A percentile compares a stretch with the other conserved stretches of the same genome.
Conservation (phyloP, 2,329 filamentous ascomycete species). For the Diplodia intermedia region DNA sequence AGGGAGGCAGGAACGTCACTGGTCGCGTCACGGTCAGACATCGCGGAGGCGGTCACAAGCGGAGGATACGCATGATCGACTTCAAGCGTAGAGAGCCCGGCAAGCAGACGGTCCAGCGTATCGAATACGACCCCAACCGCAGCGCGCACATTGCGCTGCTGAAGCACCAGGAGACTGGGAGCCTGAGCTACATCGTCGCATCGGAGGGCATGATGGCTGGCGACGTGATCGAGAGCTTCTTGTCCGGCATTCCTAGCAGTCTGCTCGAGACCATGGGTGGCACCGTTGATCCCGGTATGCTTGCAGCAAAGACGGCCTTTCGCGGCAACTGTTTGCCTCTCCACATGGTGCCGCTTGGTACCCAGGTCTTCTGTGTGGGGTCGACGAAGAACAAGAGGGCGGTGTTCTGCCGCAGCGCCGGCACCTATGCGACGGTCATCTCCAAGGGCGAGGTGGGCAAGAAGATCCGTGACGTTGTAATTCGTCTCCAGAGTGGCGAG, state of each 20-base stretch:
- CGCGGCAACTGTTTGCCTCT: conserved; percentile 93
- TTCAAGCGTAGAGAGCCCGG: conserved; percentile 81
- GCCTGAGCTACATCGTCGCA: conserved; percentile 91
- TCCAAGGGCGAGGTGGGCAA: conserved; percentile 74
- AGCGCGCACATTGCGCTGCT: conserved; percentile 92
- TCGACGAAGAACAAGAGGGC: conserved; percentile 74
- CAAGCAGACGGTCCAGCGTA: conserved; percentile 86
- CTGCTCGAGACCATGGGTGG: conserved; percentile 93
- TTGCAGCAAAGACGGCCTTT: conserved; percentile 92
- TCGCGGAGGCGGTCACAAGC: conserved; percentile 88
- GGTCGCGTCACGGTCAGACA: conserved; percentile 89
- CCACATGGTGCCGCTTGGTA: conserved; percentile 96
- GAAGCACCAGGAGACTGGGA: conserved; percentile 73
- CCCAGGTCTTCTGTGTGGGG: conserved; percentile 88
- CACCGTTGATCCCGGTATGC: conserved; percentile 88
- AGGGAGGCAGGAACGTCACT: conserved; percentile 89
- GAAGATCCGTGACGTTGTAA: conserved; percentile 78
- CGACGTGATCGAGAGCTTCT: conserved; percentile 90
- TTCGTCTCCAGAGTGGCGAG: conserved; percentile 91
- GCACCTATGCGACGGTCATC: conserved; percentile 87
- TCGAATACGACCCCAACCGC: conserved; percentile 94
- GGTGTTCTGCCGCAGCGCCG: conserved; percentile 93
- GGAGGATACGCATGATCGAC: conserved; percentile 90
- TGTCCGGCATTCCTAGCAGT: conserved; percentile 84
- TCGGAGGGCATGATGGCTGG: conserved; percentile 91